Evolutionary conservation across 768 basidiomycete genomes (phyloP).

Genomic region (Phaeotremella fagi): DNA sequence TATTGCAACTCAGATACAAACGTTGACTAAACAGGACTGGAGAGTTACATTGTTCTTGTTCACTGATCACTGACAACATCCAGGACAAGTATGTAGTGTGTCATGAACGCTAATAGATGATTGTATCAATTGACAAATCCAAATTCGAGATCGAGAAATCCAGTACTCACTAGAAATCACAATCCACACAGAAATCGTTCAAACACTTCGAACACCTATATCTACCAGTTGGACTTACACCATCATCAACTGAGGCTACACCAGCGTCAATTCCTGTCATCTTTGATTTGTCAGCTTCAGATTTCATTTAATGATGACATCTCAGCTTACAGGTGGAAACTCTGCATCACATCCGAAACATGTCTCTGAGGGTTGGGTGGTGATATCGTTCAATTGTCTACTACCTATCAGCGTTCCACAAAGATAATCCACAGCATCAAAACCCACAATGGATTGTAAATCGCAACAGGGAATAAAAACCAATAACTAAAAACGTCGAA

Average conservation of each 20-base stretch:
- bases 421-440: constrained; percentile 51
- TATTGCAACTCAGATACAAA: constrained; percentile 15
- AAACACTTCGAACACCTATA: constrained; percentile 77
- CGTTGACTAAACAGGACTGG: constrained; percentile 9
- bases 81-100: constrained; percentile 87
- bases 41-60: background rate
- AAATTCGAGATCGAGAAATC: background rate
- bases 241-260: constrained; percentile 52
- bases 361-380: constrained; percentile 38
- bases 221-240: constrained; percentile 75
- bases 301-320: too few species aligned
- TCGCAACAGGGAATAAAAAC: constrained; percentile 81
- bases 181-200: constrained; percentile 87
- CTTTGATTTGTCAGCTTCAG: background rate
- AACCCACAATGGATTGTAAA: constrained; percentile 68
- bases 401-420: background rate
- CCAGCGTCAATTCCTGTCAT: constrained; percentile 14
- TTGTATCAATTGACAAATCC: background rate
- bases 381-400: constrained; percentile 4
- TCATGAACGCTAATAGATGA: constrained; percentile 62
- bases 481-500: constrained; percentile 37
- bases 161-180: constrained; percentile 67
- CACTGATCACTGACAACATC: constrained; percentile 44
- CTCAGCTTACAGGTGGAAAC: constrained; percentile 54
- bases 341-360: constrained; percentile 77